Evolutionary conservation across 2,329 filamentous ascomycete genomes (phyloP), one percentile per base, ranked within the genome.

Genomic region (Phoma sp.): DNA sequence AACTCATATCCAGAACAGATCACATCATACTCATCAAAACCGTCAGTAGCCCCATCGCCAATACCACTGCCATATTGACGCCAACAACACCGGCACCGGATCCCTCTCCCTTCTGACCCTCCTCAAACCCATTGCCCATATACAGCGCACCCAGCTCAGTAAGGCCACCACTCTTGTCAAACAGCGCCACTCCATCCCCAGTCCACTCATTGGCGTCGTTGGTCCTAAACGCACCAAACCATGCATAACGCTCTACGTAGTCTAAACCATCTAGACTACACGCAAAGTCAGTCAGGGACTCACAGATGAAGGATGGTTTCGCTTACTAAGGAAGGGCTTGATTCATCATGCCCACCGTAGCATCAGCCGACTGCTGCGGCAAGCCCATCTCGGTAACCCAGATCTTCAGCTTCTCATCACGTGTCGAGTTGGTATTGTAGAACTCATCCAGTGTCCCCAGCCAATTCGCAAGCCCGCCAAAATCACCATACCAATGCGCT

Each of bases 381-480:
- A 83, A 79, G 40, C 87, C 90, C 73, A 89, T 89, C 72, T 95
- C 90, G 22, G 90, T 95, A 7, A 93, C 78, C 90, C 90, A 95
- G 53, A 93, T 84, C 58, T 64, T 71, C 35, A 74, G 29, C 3
- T 59, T 59, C 5, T 51, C 18, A 6, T 83, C 78, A 62, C 69
- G 68, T 2, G 83, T 79, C 63, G 72, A 71, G 80, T 87, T 78
- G 27, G 58, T 63, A 33, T 74, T 74, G 60, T 80, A 81, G 22
- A 77, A 78, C 25, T 80, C 81, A 40, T 81, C 76, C 43, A 86
- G 80, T 54, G 86, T 81, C 4, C 86, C 86, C 44, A 91, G 79
- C 64, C 89, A 87, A 52, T 81, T 84, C 1, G 86, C 84, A 43
- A 91, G 71, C 0, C 88, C 88, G 29, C 83, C 83, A 62, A 90